These are phyloP conservation scores for Ascochyta koolunga DNA, from an alignment of 2,329 filamentous ascomycete species.

Conservation along the genomic window DNA sequence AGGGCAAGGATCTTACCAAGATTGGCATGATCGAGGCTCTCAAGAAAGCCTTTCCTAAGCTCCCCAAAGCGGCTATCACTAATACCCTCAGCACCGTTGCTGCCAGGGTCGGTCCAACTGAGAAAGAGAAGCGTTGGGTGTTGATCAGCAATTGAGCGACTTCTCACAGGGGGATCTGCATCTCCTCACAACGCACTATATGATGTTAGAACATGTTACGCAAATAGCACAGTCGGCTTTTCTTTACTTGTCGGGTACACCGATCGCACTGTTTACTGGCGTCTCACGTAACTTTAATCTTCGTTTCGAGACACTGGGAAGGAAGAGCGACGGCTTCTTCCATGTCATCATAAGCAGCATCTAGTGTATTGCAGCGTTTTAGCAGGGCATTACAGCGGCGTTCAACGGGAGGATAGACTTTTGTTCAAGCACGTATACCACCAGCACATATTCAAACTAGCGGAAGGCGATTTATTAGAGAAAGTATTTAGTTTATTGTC, in stretches of 20 bases:
- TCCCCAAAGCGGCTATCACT: constrained; percentile 72
- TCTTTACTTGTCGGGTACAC: background rate
- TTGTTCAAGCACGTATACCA: background rate
- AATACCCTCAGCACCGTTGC: constrained; percentile 72
- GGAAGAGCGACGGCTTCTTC: background rate
- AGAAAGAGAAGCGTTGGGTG: constrained; percentile 69
- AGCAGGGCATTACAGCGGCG: background rate
- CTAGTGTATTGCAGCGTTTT: background rate
- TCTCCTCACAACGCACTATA: background rate
- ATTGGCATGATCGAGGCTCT: constrained; percentile 75
- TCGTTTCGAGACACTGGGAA: background rate
- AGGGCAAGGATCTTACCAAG: constrained; percentile 75
- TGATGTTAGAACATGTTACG: background rate
- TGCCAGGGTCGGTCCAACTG: constrained; percentile 65
- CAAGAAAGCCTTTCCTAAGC: constrained; percentile 75
- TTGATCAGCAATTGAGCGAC: constrained; percentile 31
- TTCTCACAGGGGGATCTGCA: background rate
- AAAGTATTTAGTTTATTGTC: too few relatives aligned
- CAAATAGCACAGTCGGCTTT: background rate
- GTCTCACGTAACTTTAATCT: background rate
- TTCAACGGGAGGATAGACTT: background rate
- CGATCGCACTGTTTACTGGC: background rate
- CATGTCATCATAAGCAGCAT: background rate
- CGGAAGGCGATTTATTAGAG: too few relatives aligned
- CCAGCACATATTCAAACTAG: background rate